These are phyloP conservation scores for Rhizophagus clarus DNA, from an alignment of 192 early-diverging fungal genomes.

Conservation along the genomic window DNA sequence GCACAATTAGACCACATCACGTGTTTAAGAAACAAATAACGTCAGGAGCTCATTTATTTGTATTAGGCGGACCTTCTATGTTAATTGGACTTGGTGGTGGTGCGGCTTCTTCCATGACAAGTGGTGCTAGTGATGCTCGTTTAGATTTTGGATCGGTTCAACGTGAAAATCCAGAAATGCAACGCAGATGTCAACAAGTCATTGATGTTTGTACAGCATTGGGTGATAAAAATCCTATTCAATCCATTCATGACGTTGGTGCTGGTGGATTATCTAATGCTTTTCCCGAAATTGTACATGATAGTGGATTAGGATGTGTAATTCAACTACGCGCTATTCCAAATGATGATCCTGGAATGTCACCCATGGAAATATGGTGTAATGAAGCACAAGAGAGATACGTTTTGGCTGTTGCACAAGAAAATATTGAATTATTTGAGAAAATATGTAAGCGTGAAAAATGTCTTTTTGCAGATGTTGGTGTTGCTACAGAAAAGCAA, in stretches of 20 bases:
- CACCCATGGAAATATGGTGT: slow-evolving; percentile 99
- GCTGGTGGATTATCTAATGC: slow-evolving; percentile 99
- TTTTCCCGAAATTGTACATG: slow-evolving; percentile 97
- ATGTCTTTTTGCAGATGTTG: slow-evolving; percentile 89
- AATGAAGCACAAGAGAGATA: slow-evolving; percentile 99
- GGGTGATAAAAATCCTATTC: slow-evolving; percentile 82
- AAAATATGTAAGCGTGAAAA: slow-evolving; percentile 87
- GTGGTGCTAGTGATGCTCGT: slow-evolving; percentile 82
- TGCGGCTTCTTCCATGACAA: slow-evolving; percentile 94
- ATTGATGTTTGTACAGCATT: slow-evolving; percentile 90
- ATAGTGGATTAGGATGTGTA: slow-evolving; percentile 84
- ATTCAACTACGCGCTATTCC: slow-evolving; percentile 93
- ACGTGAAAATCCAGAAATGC: slow-evolving; percentile 99
- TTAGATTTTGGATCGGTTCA: slow-evolving; percentile 99
- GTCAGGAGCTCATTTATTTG: slow-evolving; percentile 80
- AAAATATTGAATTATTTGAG: slow-evolving; percentile 69
- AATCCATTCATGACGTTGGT: slow-evolving; percentile 98
- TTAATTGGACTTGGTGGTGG: slow-evolving; percentile 99
- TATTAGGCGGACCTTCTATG: slow-evolving; percentile 97
- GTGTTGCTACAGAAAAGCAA: slow-evolving; percentile 82
- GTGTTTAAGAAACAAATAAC: slow-evolving; percentile 85
- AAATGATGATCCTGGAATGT: slow-evolving; percentile 88
- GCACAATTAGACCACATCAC: slow-evolving; percentile 88
- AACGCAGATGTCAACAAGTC: slow-evolving; percentile 96
- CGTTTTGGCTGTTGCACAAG: slow-evolving; percentile 85